Percentiles rank a stretch among this genome's conserved stretches.
These are phyloP conservation scores for Ilex aquifolium DNA, from an alignment of 257 asterid genomes.

Conservation along the genomic window DNA sequence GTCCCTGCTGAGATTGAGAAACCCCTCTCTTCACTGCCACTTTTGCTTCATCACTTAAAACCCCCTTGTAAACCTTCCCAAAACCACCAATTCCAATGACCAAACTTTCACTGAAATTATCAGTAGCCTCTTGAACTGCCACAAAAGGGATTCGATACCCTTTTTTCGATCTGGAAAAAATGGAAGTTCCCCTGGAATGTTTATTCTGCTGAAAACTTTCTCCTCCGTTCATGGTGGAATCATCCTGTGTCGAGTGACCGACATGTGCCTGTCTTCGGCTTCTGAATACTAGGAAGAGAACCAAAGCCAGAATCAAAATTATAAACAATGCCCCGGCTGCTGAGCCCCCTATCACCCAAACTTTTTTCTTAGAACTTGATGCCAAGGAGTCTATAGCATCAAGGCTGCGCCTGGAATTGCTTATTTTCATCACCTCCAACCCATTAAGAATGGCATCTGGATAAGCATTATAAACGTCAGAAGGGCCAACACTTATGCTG, in stretches of 20 bases:
- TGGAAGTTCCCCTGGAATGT: constrained; percentile 6
- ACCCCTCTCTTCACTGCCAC: constrained; percentile 41
- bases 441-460: constrained; percentile 36
- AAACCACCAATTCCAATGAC: constrained; percentile 41
- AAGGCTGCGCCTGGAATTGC: constrained; percentile 27
- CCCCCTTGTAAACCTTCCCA: constrained; percentile 37
- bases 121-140: constrained; percentile 33
- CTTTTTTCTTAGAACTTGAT: constrained; percentile 21
- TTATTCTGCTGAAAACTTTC: constrained; percentile 2
- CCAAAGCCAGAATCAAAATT: constrained; percentile 11
- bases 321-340: constrained; percentile 17
- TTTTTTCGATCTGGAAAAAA: constrained; percentile 21
- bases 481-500: constrained; percentile 26
- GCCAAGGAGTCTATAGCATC: constrained; percentile 21
- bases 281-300: constrained; percentile 15
- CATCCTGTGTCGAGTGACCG: constrained; percentile 18
- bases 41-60: constrained; percentile 25
- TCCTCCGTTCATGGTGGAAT: constrained; percentile 4
- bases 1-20: constrained; percentile 24
- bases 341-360: constrained; percentile 26
- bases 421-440: constrained; percentile 42
- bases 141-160: constrained; percentile 33
- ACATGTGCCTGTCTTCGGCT: constrained; percentile 7
- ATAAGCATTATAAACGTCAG: constrained; percentile 3
- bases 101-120: constrained; percentile 26